phyloP scores from a whole-genome alignment of 306 rosid species.

The Vicia villosa region DNA sequence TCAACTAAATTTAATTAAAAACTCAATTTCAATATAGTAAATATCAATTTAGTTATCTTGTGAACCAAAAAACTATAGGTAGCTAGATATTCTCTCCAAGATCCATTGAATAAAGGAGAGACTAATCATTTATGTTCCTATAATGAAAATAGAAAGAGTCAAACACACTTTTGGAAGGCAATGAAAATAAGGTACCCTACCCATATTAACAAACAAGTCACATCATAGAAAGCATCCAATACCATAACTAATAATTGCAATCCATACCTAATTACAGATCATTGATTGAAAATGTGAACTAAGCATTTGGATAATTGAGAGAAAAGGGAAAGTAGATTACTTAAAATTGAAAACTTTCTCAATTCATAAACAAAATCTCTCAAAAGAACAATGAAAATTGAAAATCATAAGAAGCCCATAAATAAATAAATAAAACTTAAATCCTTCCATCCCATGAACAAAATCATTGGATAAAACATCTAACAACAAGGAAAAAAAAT shows the following conservation, averaged over 20 bases:
- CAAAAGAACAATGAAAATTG: conserved; percentile 16
- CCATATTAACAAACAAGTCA: conserved; percentile 18
- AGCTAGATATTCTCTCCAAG: background rate
- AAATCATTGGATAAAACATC: background rate
- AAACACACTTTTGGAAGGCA: conserved; percentile 32
- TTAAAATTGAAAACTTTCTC: background rate
- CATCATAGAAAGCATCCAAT: conserved; percentile 29
- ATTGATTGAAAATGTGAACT: conserved; percentile 6
- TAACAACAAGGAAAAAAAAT: background rate
- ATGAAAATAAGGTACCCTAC: conserved; percentile 21
- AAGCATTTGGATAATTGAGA: background rate
- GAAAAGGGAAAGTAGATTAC: conserved; percentile 11
- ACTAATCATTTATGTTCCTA: conserved; percentile 14
- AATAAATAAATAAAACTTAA: background rate
- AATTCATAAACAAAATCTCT: background rate
- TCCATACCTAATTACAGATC: conserved; percentile 2
- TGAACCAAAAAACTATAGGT: background rate
- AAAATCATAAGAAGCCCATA: conserved; percentile 7
- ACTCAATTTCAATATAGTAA: too few species aligned
- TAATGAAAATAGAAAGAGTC: conserved; percentile 23
- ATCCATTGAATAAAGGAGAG: too few species aligned
- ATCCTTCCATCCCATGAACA: background rate
- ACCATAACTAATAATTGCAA: conserved; percentile 12
- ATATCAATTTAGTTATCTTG: background rate
- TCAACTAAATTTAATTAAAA: too few species aligned